Percentiles rank a stretch among this genome's conserved stretches.
Evolutionary conservation across 805 yeast species (phyloP).

Genomic region (Wickerhamomyces kurtzmanii): DNA sequence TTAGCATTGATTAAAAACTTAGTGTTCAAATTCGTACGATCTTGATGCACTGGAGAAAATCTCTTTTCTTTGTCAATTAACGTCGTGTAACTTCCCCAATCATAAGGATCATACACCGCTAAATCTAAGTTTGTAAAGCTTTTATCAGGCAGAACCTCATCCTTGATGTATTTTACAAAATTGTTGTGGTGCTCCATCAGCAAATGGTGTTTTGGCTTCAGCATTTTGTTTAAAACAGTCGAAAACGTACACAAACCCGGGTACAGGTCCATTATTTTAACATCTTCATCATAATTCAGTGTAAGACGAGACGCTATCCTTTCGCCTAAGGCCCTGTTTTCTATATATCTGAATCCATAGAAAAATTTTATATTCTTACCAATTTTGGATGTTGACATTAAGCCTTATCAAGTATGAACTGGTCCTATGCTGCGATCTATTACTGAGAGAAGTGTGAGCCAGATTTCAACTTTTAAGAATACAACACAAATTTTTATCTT

Average conservation of each 20-base stretch:
- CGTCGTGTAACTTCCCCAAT: slow-evolving; percentile 52
- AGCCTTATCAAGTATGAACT: too few relatives aligned
- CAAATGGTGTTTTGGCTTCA: slow-evolving; percentile 56
- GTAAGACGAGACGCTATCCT: too few relatives aligned
- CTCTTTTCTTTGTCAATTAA: slow-evolving; percentile 36
- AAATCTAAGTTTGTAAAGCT: slow-evolving; percentile 26
- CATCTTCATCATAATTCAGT: slow-evolving; percentile 22
- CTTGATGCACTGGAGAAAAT: slow-evolving; percentile 26
- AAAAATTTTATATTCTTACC: slow-evolving; percentile 13
- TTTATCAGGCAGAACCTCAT: slow-evolving; percentile 3
- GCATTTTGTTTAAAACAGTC: slow-evolving; percentile 45
- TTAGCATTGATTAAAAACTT: slow-evolving; percentile 51
- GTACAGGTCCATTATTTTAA: slow-evolving; percentile 51
- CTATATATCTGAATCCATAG: slow-evolving; percentile 14
- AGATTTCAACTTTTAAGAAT: too few relatives aligned
- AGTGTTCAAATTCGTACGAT: slow-evolving; percentile 35
- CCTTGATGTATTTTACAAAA: slow-evolving; percentile 12
- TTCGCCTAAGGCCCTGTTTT: too few relatives aligned
- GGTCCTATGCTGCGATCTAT: too few relatives aligned
- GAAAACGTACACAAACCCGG: slow-evolving; percentile 55
- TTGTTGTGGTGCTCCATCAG: slow-evolving; percentile 43
- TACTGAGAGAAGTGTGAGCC: too few relatives aligned
- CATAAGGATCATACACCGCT: slow-evolving; percentile 42
- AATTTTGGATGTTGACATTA: too few relatives aligned
- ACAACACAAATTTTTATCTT: too few relatives aligned